Evolutionary conservation across 2,329 filamentous ascomycete species (phyloP).

Genomic region (Colletotrichum tabaci): DNA sequence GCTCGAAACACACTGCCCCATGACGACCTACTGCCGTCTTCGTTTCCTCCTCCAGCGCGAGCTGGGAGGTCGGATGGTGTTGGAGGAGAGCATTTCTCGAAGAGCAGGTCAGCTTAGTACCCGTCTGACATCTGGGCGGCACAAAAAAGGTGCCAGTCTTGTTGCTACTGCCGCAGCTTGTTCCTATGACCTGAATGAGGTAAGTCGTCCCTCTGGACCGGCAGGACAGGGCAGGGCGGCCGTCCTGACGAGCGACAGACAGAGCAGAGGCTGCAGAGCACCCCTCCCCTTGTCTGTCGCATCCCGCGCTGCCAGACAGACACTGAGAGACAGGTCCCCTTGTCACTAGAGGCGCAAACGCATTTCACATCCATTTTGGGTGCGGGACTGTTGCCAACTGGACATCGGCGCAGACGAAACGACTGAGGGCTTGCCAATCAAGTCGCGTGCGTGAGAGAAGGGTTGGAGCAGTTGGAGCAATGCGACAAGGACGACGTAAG

Average conservation of each 20-base stretch:
- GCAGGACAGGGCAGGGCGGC: constrained; percentile 6
- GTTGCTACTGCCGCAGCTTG: constrained; percentile 31
- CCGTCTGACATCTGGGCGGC: constrained; percentile 14
- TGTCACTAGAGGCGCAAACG: constrained; percentile 3
- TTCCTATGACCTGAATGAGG: constrained; percentile 25
- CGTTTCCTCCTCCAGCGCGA: constrained; percentile 35
- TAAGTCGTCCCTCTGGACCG: constrained; percentile 14
- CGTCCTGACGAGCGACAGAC: constrained; percentile 13
- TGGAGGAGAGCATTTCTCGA: constrained; percentile 31
- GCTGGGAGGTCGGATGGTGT: constrained; percentile 30
- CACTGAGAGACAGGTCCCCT: background rate
- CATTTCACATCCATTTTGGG: background rate
- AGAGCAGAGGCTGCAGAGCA: background rate
- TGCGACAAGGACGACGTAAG: constrained; percentile 23
- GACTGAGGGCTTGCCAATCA: constrained; percentile 28
- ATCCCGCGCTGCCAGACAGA: constrained; percentile 10
- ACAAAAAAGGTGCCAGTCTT: constrained; percentile 23
- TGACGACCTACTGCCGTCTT: constrained; percentile 31
- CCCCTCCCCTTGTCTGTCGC: constrained; percentile 18
- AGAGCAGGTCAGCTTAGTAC: constrained; percentile 27
- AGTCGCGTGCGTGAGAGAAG: background rate
- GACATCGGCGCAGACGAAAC: constrained; percentile 21
- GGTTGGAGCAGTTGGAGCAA: constrained; percentile 14
- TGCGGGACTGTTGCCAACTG: constrained; percentile 17
- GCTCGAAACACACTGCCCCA: constrained; percentile 41